Base-by-base conservation (phyloP, 2,329 filamentous ascomycete species). In the Fusarium anguioides region DNA sequence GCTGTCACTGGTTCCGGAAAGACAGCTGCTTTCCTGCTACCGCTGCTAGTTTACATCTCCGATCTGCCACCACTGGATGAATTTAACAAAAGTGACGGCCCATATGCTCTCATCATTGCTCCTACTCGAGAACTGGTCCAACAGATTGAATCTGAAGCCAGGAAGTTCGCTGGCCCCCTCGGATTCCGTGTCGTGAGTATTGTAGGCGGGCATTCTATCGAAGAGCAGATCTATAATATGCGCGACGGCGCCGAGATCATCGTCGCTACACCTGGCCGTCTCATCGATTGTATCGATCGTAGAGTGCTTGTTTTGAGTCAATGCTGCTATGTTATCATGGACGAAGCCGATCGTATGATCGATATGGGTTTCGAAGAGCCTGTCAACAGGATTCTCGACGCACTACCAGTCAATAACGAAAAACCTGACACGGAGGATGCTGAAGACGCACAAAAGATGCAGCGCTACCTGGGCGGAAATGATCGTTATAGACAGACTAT, bases 331-430 rank as follows among this genome's bases (percentile, higher is more conserved):
- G 88, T 98, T 56, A 97, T 99, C 80, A 97, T 99, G 95, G 96
- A 99, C 78, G 96, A 99, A 86, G 96, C 96, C 35, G 96, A 99
- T 81, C 92, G 95, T 54, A 99, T 99, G 96, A 97, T 99, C 68
- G 96, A 99, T 76, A 88, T 98, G 63, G 96, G 96, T 42, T 99
- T 99, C 77, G 96, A 99, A 80, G 96, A 98, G 74, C 92, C 94
- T 0, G 93, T 99, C 60, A 98, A 97, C 80, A 97, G 96, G 80
- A 99, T 99, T 72, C 89, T 99, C 42, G 94, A 97, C 71, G 95
- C 96, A 3, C 86, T 99, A 3, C 96, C 96, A 1, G 93, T 97
- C 9, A 85, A 86, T 47, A 98, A 99, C 79, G 93, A 97, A 79
- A 99, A 98, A 79, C 96, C 96, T 1, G 96, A 99, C 78, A 91